These are phyloP conservation scores for Suillus subluteus DNA, from an alignment of 768 basidiomycete genomes.

Conservation along the genomic window DNA sequence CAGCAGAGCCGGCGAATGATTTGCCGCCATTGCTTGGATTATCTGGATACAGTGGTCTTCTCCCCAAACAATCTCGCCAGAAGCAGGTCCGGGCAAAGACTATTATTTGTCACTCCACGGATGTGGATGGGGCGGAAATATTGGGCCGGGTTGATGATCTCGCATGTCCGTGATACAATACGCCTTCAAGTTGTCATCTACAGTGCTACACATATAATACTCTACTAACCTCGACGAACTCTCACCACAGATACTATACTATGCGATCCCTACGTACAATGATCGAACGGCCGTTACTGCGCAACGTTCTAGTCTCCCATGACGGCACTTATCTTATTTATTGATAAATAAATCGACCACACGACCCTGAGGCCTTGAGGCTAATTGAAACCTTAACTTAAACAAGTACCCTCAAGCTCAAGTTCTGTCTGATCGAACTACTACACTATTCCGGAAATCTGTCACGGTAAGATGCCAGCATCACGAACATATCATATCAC, in stretches of 20 bases:
- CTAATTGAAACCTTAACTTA: too few relatives aligned
- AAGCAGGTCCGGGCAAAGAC: constrained; percentile 1
- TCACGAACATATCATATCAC: too few relatives aligned
- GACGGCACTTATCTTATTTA: too few relatives aligned
- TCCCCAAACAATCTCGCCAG: neutral
- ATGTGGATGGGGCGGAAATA: neutral
- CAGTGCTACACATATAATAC: neutral
- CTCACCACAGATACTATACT: neutral
- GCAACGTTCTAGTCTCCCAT: neutral
- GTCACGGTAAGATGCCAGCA: too few relatives aligned
- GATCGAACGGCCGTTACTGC: neutral
- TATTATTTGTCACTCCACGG: neutral
- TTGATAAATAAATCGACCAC: too few relatives aligned
- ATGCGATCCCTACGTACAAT: neutral
- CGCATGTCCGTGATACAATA: neutral
- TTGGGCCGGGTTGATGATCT: neutral
- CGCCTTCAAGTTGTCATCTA: neutral
- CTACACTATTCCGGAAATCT: too few relatives aligned
- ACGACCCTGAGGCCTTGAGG: too few relatives aligned
- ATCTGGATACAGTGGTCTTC: neutral
- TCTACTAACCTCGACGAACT: neutral
- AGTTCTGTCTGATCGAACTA: too few relatives aligned
- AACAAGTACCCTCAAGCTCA: too few relatives aligned
- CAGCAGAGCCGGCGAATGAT: neutral
- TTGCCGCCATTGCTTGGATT: neutral